Evolutionary conservation across 2,329 filamentous ascomycete species (phyloP).

Genomic region (Epichloe elymi): DNA sequence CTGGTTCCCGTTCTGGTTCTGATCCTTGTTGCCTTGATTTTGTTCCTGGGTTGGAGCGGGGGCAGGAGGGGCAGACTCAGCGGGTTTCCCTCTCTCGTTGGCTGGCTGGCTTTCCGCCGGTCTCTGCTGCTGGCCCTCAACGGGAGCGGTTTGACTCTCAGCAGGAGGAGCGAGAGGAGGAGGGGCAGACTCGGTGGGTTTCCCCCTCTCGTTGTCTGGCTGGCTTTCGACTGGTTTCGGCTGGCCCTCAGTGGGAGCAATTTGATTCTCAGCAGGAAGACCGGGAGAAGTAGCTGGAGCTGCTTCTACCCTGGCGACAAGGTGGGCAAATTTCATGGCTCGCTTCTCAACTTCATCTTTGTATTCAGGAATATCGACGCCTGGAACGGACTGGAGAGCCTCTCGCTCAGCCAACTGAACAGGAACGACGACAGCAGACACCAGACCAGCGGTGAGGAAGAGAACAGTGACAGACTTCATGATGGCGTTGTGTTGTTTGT

Average conservation of each 20-base stretch:
- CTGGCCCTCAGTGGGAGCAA: no score
- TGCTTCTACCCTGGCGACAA: neutral
- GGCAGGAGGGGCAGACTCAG: neutral
- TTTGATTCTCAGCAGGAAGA: no score
- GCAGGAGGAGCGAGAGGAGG: neutral
- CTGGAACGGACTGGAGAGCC: constrained; percentile 3
- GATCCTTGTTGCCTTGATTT: neutral
- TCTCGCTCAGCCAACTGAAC: constrained; percentile 9
- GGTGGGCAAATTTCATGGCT: neutral
- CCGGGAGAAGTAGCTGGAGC: neutral
- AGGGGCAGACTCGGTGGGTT: no score
- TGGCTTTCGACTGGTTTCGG: no score
- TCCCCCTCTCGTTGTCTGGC: no score
- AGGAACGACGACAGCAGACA: constrained; percentile 16
- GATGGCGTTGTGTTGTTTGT: constrained; percentile 3
- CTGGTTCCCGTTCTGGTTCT: no score
- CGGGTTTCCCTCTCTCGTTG: neutral
- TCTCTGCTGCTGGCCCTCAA: neutral
- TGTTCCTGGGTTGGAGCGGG: neutral
- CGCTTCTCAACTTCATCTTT: neutral
- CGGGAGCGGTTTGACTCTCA: neutral
- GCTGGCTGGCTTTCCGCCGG: neutral
- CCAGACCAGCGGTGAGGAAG: constrained; percentile 18
- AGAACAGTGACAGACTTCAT: constrained; percentile 18
- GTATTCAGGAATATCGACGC: neutral